Percentiles rank a stretch among this genome's conserved stretches.
phyloP scores from a whole-genome alignment of 805 yeast genomes.

The Wickerhamomyces sydowiorum region DNA sequence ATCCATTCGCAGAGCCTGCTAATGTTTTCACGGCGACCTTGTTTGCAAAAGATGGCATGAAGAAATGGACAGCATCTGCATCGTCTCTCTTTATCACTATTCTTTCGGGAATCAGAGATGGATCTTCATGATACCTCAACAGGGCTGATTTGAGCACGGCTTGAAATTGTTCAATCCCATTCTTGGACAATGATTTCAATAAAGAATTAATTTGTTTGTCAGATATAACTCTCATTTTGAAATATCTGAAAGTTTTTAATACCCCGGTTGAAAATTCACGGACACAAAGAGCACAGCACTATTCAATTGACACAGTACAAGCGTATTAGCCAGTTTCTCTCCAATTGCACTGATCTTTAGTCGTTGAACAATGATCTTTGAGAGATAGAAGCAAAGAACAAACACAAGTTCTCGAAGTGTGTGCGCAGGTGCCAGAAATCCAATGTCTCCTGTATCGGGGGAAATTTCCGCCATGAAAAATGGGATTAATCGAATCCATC shows the following conservation, averaged over 20 bases:
- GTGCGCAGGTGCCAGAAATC: no score
- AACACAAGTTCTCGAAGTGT: no score
- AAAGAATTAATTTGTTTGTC: conserved; percentile 26
- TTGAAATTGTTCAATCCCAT: conserved; percentile 30
- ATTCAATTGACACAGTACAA: no score
- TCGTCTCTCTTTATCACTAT: conserved; percentile 37
- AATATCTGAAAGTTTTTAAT: neutral
- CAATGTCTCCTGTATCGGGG: no score
- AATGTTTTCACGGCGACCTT: conserved; percentile 55
- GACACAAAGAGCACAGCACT: no score
- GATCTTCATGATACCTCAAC: conserved; percentile 34
- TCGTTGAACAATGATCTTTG: no score
- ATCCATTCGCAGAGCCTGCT: conserved; percentile 53
- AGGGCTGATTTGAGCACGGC: conserved; percentile 32
- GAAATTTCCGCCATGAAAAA: no score
- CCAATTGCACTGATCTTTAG: no score
- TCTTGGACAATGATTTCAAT: conserved; percentile 20
- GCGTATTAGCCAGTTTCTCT: no score
- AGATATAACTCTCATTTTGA: conserved; percentile 28
- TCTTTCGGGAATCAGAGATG: conserved; percentile 47
- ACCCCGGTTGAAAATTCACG: no score
- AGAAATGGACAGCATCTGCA: conserved; percentile 40
- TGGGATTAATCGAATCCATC: no score
- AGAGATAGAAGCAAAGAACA: no score
- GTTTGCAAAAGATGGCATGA: conserved; percentile 61